Evolutionary conservation across 768 basidiomycete genomes (phyloP).

Genomic region (Podaxis rugospora): DNA sequence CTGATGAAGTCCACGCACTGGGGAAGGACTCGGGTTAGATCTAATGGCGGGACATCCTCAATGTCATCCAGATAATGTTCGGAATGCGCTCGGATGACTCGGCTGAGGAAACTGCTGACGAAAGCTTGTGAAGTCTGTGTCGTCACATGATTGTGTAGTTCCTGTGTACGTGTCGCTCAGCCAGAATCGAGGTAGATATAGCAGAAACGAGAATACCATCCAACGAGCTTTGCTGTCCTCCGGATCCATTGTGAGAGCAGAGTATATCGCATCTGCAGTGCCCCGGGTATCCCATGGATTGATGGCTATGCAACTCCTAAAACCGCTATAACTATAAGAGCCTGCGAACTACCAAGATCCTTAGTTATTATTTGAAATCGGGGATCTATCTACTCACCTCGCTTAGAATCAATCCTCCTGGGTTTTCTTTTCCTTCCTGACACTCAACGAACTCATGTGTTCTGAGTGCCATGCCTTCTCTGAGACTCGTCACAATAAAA

Average conservation of each 20-base stretch:
- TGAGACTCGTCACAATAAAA: conserved; percentile 77
- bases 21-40: conserved; percentile 50
- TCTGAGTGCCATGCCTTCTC: conserved; percentile 85
- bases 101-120: conserved; percentile 72
- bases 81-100: conserved; percentile 66
- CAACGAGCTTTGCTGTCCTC: conserved; percentile 72
- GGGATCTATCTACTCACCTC: conserved; percentile 43
- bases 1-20: background rate
- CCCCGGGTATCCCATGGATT: conserved; percentile 84
- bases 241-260: conserved; percentile 71
- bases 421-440: conserved; percentile 51
- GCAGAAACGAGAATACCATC: conserved; percentile 40
- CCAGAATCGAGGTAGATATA: background rate
- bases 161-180: conserved; percentile 28
- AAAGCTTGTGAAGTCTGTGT: conserved; percentile 87
- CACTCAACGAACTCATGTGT: conserved; percentile 86
- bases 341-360: conserved; percentile 63
- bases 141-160: conserved; percentile 80
- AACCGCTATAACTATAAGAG: conserved; percentile 81
- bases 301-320: conserved; percentile 80
- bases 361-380: background rate
- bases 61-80: conserved; percentile 42
- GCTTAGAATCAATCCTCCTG: conserved; percentile 72
- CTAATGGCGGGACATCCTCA: conserved; percentile 26
- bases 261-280: conserved; percentile 72